Evolutionary conservation across 2,329 filamentous ascomycete species (phyloP), one percentile per base, ranked within the genome.

Genomic region (Colletotrichum chlorophyti): DNA sequence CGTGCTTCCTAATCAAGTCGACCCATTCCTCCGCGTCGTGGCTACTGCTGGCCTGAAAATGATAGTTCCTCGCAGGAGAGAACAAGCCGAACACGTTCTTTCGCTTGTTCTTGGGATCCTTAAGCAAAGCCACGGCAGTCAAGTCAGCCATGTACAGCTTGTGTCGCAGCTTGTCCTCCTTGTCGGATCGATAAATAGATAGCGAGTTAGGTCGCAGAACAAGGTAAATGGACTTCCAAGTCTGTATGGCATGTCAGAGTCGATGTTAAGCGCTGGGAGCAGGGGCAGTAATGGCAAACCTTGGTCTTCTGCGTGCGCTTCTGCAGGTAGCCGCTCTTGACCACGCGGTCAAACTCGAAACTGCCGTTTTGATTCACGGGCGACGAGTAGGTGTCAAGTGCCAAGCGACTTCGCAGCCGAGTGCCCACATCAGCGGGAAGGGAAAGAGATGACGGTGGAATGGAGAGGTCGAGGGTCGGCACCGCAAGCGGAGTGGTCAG

Each of bases 291-390:
- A 40, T n/a, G 32, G 63, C 72, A 53, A 74, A 93, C 91, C 88
- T 96, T 97, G 60, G 94, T 98, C 79, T 94, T 97, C 67, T 93
- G 90, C 15, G 93, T 96, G 65, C 94, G 87, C 76, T 96, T 96
- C 69, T 90, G 84, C 34, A 97, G 87, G 65, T 89, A 90, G 58
- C 94, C 93, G 55, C 89, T 87, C 77, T 96, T 98, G 72, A 98
- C 84, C 53, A 98, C 91, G 47, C 93, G 89, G 74, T 99, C 95
- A 69, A 96, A 96, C 69, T 95, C 93, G 72, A 97, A 99, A 74
- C 92, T 95, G 62, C 95, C 95, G 74, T 96, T 93, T 74, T 96
- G 89, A 70, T 94, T 96, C 63, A 98, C 92, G 5, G 93, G 91
- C 14, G 61, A 63, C 26, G 91, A 95, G 69, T 92, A 87, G 14